phyloP scores from a whole-genome alignment of 345 rosid species.

The Lepidium africanum region DNA sequence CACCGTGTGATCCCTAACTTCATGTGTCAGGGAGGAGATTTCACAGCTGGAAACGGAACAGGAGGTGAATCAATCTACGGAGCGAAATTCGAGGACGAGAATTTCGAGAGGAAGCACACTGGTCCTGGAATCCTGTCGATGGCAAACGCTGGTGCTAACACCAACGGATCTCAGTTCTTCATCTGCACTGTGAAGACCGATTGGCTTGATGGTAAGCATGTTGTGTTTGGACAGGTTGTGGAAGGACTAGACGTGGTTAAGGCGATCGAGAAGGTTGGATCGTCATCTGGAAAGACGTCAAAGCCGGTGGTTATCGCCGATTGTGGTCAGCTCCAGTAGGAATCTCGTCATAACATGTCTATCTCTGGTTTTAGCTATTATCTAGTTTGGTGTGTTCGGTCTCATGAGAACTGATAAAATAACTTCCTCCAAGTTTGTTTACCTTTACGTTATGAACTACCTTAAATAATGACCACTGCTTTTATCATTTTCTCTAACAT shows the following conservation, averaged over 20 bases:
- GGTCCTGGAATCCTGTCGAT: conserved; percentile 67
- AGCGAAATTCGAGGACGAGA: conserved; percentile 58
- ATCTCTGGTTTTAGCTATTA: no score
- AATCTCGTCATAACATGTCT: background rate
- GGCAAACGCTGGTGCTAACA: conserved; percentile 71
- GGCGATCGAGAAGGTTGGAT: conserved; percentile 61
- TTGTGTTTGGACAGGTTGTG: conserved; percentile 64
- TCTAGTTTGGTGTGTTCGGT: no score
- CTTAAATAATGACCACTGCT: no score
- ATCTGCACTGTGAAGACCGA: conserved; percentile 52
- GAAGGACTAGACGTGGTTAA: conserved; percentile 60
- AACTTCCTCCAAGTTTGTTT: no score
- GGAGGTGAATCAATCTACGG: conserved; percentile 90
- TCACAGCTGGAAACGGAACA: conserved; percentile 72
- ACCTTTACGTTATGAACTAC: no score
- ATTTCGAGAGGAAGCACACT: conserved; percentile 69
- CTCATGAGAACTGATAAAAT: no score
- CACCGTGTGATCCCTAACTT: conserved; percentile 76
- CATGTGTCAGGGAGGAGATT: conserved; percentile 92
- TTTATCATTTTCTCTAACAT: no score
- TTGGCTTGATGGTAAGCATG: conserved; percentile 83
- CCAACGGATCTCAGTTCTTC: conserved; percentile 79
- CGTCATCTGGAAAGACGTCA: conserved; percentile 46
- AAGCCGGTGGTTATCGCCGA: conserved; percentile 46
- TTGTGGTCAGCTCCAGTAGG: conserved; percentile 57